Base-by-base conservation (phyloP, 2,329 filamentous ascomycete species). In the Scedosporium apiospermum region DNA sequence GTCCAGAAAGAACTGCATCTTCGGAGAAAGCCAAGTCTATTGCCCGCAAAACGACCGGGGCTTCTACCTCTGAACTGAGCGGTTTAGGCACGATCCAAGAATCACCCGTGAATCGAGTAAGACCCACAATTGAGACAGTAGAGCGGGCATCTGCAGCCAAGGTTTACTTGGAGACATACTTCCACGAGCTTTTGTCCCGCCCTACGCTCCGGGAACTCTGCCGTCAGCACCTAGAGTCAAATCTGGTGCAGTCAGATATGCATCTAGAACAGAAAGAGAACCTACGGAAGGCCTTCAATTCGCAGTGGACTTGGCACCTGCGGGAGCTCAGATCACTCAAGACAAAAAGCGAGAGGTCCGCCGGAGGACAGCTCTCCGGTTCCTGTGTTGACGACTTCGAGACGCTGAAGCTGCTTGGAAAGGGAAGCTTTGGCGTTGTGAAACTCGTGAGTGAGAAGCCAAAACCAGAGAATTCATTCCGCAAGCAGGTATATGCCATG, bases 371-470 rank as follows among this genome's bases (percentile, higher is more conserved):
- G 4, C 61, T 64, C 5, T 57, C 58, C 1, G 57, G 27, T 2
- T 63, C 69, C 1, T 68, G 66, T 7, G 65, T 65, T 18, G 68
- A 74, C 10, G 71, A 71, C 80, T 97, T 93, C 69, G 89, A 96
- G 66, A 80, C 88, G 12, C 76, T 98, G 34, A 90, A 92, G 67
- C 81, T 96, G 18, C 80, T 98, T 4, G 93, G 95, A 0, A 96
- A 95, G 72, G 93, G 95, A 7, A 97, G 93, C 70, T 99, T 98
- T 74, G 93, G 95, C 0, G 88, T 96, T 26, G 95, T 99, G 16
- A 85, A 88, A 57, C 80, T 99, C 42, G 93, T 98, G 2, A 87
- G 86, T 63, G 89, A 93, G 71, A 88, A 78, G 66, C 61, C 67
- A 18, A 69, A 68, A n/a, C 61, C 67, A 0, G 69, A 66, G 1